phyloP scores from a whole-genome alignment of 78 protist species.

The Tieghemostelium lacteum region DNA sequence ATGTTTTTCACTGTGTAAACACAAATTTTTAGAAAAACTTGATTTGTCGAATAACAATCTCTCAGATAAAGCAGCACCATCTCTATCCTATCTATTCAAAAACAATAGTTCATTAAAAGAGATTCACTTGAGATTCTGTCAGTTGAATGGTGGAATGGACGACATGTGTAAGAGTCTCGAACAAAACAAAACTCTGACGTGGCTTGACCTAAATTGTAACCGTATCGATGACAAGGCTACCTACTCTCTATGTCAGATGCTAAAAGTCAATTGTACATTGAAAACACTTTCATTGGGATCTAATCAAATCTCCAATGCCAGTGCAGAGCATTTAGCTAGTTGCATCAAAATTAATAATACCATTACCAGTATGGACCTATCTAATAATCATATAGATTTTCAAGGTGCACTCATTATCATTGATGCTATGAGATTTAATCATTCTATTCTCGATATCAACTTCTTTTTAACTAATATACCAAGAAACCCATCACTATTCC shows the following conservation, averaged over 20 bases:
- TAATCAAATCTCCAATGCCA: not conserved
- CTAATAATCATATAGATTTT: not conserved
- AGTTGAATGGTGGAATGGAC: not conserved
- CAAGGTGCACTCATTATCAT: not conserved
- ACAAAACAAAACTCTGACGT: not conserved
- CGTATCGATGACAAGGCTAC: not conserved
- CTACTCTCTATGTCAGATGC: not conserved
- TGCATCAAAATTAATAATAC: slow-evolving; percentile 14
- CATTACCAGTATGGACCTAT: not conserved
- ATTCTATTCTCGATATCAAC: slow-evolving; percentile 6
- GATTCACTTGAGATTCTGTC: slow-evolving; percentile 2
- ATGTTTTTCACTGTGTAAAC: slow-evolving; percentile 12
- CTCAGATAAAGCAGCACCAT: not conserved
- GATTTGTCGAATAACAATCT: slow-evolving; percentile 31
- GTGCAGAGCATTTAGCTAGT: not conserved
- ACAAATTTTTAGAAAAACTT: slow-evolving; percentile 2
- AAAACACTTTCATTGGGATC: slow-evolving; percentile 8
- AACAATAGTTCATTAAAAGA: not conserved
- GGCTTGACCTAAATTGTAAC: slow-evolving; percentile 16
- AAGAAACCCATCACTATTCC: slow-evolving; percentile 6
- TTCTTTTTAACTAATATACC: slow-evolving; percentile 10
- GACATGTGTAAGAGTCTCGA: not conserved
- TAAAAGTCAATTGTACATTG: not conserved
- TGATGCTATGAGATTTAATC: slow-evolving; percentile 7
- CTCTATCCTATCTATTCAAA: not conserved